A percentile compares a stretch with the other conserved stretches of the same genome.
Evolutionary conservation across 192 early-diverging fungal genomes (phyloP).

Genomic region (Jimgerdemannia flammicorona): DNA sequence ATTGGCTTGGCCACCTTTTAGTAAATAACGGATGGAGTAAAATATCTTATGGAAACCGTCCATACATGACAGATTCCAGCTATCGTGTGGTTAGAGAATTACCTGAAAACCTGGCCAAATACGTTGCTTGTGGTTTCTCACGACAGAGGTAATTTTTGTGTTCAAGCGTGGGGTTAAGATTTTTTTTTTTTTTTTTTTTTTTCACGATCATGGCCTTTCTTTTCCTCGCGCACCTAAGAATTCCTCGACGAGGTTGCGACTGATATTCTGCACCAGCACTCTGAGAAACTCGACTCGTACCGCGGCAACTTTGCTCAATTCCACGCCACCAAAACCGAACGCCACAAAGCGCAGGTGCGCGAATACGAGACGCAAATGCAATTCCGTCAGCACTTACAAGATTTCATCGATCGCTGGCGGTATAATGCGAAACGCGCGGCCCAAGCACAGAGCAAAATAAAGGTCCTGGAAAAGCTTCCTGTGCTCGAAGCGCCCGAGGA

Average conservation of each 20-base stretch:
- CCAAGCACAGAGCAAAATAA: conserved; percentile 97
- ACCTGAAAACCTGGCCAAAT: conserved; percentile 86
- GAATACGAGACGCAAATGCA: conserved; percentile 97
- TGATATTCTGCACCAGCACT: conserved; percentile 95
- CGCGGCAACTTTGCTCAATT: conserved; percentile 93
- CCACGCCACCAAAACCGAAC: conserved; percentile 85
- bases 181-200: too few relatives aligned
- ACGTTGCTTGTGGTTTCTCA: conserved; percentile 96
- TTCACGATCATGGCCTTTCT: background rate
- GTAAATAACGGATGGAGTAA: background rate
- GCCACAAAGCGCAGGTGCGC: conserved; percentile 83
- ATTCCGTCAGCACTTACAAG: conserved; percentile 93
- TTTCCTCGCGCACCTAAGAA: conserved; percentile 33
- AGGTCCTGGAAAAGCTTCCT: conserved; percentile 96
- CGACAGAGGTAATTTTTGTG: conserved; percentile 66
- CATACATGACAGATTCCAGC: conserved; percentile 68
- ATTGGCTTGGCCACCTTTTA: background rate
- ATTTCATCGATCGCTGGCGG: conserved; percentile 98
- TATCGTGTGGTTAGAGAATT: conserved; percentile 96
- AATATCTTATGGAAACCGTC: too few relatives aligned
- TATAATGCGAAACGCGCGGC: conserved; percentile 98
- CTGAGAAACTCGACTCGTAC: conserved; percentile 91
- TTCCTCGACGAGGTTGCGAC: conserved; percentile 98
- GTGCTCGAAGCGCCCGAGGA: conserved; percentile 84
- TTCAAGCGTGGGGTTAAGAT: too few relatives aligned